A percentile compares a stretch with the other conserved stretches of the same genome.
Conservation (phyloP, 2,329 filamentous ascomycete species). For the Penicillium aurantiogriseum region DNA sequence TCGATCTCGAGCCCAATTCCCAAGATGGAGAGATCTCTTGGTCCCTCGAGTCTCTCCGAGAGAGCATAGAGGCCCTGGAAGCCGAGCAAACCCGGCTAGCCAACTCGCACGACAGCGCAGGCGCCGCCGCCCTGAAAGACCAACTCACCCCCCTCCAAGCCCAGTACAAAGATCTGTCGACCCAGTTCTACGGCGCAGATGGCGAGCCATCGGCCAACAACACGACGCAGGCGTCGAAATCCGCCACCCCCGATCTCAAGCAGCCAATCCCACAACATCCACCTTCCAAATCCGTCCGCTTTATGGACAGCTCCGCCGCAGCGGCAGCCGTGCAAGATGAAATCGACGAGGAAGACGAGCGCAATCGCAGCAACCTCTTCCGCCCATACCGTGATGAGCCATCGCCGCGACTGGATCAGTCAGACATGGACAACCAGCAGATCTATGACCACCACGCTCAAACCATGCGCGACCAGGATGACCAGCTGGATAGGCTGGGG, state of each 20-base stretch:
- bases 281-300: slow-evolving; percentile 74
- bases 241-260: slow-evolving; percentile 42
- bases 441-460: slow-evolving; percentile 80
- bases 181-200: slow-evolving; percentile 73
- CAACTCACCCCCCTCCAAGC: slow-evolving; percentile 67
- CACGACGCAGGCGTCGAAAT: slow-evolving; percentile 49
- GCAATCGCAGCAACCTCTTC: slow-evolving; percentile 60
- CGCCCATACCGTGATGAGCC: slow-evolving; percentile 60
- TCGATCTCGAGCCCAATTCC: slow-evolving; percentile 73
- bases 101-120: slow-evolving; percentile 51
- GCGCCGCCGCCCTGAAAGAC: slow-evolving; percentile 56
- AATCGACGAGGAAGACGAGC: slow-evolving; percentile 50
- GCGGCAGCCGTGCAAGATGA: slow-evolving; percentile 31
- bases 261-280: slow-evolving; percentile 46
- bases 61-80: slow-evolving; percentile 71
- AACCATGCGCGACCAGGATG: slow-evolving; percentile 85
- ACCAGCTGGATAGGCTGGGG: slow-evolving; percentile 85
- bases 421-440: slow-evolving; percentile 71
- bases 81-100: slow-evolving; percentile 63
- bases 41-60: slow-evolving; percentile 80
- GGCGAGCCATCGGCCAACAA: slow-evolving; percentile 60
- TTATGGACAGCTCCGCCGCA: slow-evolving; percentile 64
- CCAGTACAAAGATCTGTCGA: slow-evolving; percentile 72
- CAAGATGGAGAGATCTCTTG: slow-evolving; percentile 87
- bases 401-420: slow-evolving; percentile 49